A percentile compares a stretch with the other conserved stretches of the same genome.
Evolutionary conservation across 768 basidiomycete genomes (phyloP).

Genomic region (Strobilomyces echinocephalus): DNA sequence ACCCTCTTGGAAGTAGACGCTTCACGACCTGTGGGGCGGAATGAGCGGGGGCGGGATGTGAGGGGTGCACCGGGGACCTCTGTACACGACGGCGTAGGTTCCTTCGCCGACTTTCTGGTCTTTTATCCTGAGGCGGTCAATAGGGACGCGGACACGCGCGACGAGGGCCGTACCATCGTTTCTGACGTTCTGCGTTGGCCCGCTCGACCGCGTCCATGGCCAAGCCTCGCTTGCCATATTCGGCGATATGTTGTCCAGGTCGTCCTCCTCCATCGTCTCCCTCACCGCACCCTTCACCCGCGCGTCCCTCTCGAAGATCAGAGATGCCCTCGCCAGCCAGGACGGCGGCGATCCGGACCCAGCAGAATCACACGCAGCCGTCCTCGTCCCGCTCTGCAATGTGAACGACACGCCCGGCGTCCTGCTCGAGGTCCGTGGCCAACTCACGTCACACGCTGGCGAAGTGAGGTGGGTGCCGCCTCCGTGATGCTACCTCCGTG

Average conservation of each 20-base stretch:
- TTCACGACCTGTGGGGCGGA: slow-evolving; percentile 54
- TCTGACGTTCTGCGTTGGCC: slow-evolving; percentile 69
- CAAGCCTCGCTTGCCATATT: slow-evolving; percentile 4
- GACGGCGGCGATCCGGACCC: slow-evolving; percentile 16
- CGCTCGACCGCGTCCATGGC: slow-evolving; percentile 78
- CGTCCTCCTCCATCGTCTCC: slow-evolving; percentile 24
- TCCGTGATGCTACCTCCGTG: neutral
- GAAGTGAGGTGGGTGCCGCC: slow-evolving; percentile 63
- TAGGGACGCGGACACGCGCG: neutral
- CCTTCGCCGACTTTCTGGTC: slow-evolving; percentile 86
- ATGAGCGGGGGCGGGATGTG: neutral
- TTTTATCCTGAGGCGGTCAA: slow-evolving; percentile 52
- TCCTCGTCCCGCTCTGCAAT: slow-evolving; percentile 76
- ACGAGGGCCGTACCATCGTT: slow-evolving; percentile 47
- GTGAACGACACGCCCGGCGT: slow-evolving; percentile 62
- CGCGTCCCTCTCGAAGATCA: slow-evolving; percentile 30
- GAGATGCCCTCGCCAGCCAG: slow-evolving; percentile 23
- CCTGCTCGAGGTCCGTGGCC: slow-evolving; percentile 64
- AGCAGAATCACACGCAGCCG: slow-evolving; percentile 52
- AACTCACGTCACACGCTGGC: slow-evolving; percentile 68
- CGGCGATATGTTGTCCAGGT: slow-evolving; percentile 26
- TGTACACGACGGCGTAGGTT: slow-evolving; percentile 93
- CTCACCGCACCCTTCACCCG: slow-evolving; percentile 36
- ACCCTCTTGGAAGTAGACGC: slow-evolving; percentile 73
- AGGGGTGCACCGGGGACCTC: slow-evolving; percentile 47